Base-by-base conservation (phyloP, 148 eudicot species). In the Rhododendron mucronatum region DNA sequence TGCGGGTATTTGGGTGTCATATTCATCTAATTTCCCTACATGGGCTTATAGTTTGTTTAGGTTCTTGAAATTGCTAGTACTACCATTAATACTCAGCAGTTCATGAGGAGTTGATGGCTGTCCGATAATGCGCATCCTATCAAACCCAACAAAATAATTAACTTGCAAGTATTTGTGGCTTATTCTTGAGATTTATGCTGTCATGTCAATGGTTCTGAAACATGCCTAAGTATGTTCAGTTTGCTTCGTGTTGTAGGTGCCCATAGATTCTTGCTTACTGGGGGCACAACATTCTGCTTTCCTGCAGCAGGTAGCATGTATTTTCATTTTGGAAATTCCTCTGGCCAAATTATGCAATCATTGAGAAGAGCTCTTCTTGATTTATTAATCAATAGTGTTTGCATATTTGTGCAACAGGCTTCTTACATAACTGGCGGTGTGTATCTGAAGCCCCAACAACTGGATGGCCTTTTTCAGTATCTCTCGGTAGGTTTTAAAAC, bases 371-470 rank as follows among this genome's bases (percentile, higher is more conserved):
- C 13, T 71, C 45, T 33, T 23, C 47, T 77, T 73, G 65, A 23
- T 87, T 63, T 84, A 1, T 69, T 86, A 50, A 85, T 73, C 37
- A 37, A 80, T 53, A 75, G 80, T 69, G 48, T 6, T 13, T 45
- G n/a, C 73, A 37, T 51, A 15, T 48, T 86, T 87, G 51, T 50
- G 85, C n/a, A 39, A 78, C 91, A 97, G 98, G 99, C 98, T 85
- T 97, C 99, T 76, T 95, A 95, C 87, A 97, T 97, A 84, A 95
- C 95, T 83, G 96, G 98, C 10, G 99, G 99, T 80, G 96, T 97
- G 85, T 97, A 97, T 93, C 88, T 94, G 89, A 97, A 95, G 91
- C 99, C 98, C 20, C 98, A 91, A 83, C 91, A 85, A 75, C 89
- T 90, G 50, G 99, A 97, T 86, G 99, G 99, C 55, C 93, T 97